Evolutionary conservation across 495 filamentous ascomycete genomes (phyloP), one percentile per base, ranked within the genome.

Genomic region (Amorphotheca resinae): DNA sequence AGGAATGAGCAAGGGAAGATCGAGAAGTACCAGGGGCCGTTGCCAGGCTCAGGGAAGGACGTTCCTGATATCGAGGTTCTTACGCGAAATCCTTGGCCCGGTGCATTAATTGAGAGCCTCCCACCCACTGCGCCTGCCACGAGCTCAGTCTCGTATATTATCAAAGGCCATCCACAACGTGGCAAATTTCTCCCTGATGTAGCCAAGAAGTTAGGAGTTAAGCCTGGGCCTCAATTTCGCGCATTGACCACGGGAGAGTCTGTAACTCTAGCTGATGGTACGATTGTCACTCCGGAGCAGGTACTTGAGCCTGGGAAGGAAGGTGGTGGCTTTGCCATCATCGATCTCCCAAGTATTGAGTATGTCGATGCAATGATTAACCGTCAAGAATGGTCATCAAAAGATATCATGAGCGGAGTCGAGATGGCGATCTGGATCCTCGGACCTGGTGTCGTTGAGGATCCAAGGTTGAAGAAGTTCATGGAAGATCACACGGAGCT

Each of bases 41-140:
- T 68, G 26, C 77, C 81, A 7, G 74, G 69, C 22, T 60, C 64
- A 7, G 49, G 54, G 1, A 35, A 62, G 9, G 50, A 64, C 3
- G 56, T 77, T 15, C 72, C 77, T 14, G 67, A 87, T 53, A 79
- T 84, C 45, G 80, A 69, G 2, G 86, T 93, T 0, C 59, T 87
- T 18, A 76, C 87, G 6, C 75, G 84, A 14, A 64, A 76, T 54
- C 86, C 87, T 1, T 95, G 87, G 88, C 88, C 88, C 2, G 84
- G 77, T 4, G 76, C 83, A 6, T 54, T 69, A 40, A 60, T 85
- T 11, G 57, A 70, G 1, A 59, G 48, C 9, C 67, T 95, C 0
- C 89, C 88, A 4, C 60, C 64, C 3, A 82, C 87, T 0, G 60
- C 63, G 25, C 77, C 74, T 9, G 74, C 73, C 2, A 57, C 58